Percentiles rank a stretch among this genome's conserved stretches.
Conservation (phyloP, 257 asterid genomes). For the Jasminum sambac region DNA sequence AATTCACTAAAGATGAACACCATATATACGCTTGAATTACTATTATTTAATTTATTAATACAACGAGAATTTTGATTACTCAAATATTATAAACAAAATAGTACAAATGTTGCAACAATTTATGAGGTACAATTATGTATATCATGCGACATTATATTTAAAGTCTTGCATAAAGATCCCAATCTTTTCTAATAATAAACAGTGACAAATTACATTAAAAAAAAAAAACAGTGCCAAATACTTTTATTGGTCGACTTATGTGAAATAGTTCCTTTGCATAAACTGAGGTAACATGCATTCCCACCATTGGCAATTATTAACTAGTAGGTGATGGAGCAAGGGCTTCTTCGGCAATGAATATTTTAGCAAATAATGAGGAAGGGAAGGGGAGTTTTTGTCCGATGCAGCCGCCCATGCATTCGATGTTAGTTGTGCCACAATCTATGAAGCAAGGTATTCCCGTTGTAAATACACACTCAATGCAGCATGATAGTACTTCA, state of each 20-base stretch:
- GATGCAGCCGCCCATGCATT: neutral
- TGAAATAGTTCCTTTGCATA: neutral
- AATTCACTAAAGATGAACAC: neutral
- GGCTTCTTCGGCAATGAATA: too few species aligned
- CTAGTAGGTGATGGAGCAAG: too few species aligned
- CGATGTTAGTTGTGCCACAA: neutral
- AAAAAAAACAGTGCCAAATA: neutral
- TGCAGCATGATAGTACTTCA: neutral
- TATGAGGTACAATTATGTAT: neutral
- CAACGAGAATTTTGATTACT: neutral
- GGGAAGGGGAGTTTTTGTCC: neutral
- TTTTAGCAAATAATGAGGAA: neutral
- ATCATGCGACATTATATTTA: neutral
- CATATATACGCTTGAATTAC: slow-evolving; percentile 4
- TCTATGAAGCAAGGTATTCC: neutral
- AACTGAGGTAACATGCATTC: neutral
- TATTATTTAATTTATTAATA: neutral
- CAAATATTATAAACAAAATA: neutral
- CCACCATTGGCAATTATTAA: neutral
- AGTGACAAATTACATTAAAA: too few species aligned
- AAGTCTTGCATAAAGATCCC: neutral
- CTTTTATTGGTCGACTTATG: neutral
- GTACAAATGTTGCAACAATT: neutral
- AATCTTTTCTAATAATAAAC: neutral
- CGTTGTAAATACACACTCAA: neutral